Evolutionary conservation across 2,329 filamentous ascomycete genomes (phyloP).

Genomic region (Fusarium tanahbumbuense): DNA sequence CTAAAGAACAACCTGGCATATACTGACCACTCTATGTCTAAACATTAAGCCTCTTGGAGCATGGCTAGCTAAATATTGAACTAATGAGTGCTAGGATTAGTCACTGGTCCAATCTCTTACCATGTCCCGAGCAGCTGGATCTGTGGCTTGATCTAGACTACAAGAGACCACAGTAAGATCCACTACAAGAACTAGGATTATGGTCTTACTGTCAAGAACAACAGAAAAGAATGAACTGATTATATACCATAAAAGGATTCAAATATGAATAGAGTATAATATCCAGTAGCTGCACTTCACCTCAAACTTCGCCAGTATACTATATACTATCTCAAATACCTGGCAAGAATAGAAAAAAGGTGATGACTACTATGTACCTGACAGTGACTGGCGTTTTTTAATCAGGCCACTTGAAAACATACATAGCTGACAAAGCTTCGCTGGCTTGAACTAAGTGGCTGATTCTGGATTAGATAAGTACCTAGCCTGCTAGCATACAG

Average conservation of each 20-base stretch:
- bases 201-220: no score
- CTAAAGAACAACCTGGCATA: no score
- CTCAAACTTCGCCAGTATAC: no score
- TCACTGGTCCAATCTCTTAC: background rate
- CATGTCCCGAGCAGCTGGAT: background rate
- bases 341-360: no score
- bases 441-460: background rate
- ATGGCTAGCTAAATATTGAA: background rate
- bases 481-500: background rate
- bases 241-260: no score
- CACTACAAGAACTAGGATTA: background rate
- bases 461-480: background rate
- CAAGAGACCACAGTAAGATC: background rate
- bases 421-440: rapidly evolving
- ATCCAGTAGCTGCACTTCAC: no score
- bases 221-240: rapidly evolving
- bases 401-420: background rate
- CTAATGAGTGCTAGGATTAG: background rate
- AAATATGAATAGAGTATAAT: no score
- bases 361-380: no score
- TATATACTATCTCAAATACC: no score
- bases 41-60: rapidly evolving
- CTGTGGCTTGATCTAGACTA: background rate
- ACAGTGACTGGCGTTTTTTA: no score
- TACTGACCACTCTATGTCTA: background rate